Conservation (phyloP, 371 early-diverging fungal species). For the Nosema muscidifuracis region DNA sequence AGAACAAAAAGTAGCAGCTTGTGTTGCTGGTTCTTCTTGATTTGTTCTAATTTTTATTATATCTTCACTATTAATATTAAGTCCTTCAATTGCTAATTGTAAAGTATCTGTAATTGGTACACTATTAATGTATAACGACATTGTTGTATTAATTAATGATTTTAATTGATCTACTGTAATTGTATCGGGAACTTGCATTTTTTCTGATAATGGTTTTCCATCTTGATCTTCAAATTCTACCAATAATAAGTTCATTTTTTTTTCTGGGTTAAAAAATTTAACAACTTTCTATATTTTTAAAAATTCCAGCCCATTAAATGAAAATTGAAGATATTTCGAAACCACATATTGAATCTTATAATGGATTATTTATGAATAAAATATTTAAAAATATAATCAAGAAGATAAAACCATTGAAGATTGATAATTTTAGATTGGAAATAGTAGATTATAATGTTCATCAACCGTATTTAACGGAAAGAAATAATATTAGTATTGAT, state of each 20-base stretch:
- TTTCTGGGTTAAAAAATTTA: too few relatives aligned
- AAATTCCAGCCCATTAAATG: constrained; percentile 9
- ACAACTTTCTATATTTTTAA: neutral
- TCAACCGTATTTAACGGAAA: constrained; percentile 35
- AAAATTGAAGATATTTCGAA: constrained; percentile 31
- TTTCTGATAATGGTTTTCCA: constrained; percentile 26
- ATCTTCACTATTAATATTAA: constrained; percentile 63
- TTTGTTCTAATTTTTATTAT: constrained; percentile 44
- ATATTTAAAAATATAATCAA: constrained; percentile 45
- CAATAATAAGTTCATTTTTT: constrained; percentile 11
- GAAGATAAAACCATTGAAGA: constrained; percentile 29
- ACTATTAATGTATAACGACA: constrained; percentile 51
- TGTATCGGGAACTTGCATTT: constrained; percentile 42
- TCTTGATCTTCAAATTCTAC: constrained; percentile 52
- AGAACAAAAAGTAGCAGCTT: constrained; percentile 54
- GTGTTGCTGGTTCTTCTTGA: constrained; percentile 31
- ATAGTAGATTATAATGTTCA: constrained; percentile 49
- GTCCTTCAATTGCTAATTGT: constrained; percentile 61
- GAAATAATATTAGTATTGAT: constrained; percentile 28
- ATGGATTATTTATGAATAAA: constrained; percentile 44
- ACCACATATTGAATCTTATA: constrained; percentile 53
- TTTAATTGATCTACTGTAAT: constrained; percentile 44
- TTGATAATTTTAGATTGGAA: constrained; percentile 32
- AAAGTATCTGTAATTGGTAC: constrained; percentile 37
- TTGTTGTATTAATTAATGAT: constrained; percentile 21